Evolutionary conservation across 2,329 filamentous ascomycete species (phyloP), one percentile per base, ranked within the genome.

Genomic region (Hymenoscyphus infarciens): DNA sequence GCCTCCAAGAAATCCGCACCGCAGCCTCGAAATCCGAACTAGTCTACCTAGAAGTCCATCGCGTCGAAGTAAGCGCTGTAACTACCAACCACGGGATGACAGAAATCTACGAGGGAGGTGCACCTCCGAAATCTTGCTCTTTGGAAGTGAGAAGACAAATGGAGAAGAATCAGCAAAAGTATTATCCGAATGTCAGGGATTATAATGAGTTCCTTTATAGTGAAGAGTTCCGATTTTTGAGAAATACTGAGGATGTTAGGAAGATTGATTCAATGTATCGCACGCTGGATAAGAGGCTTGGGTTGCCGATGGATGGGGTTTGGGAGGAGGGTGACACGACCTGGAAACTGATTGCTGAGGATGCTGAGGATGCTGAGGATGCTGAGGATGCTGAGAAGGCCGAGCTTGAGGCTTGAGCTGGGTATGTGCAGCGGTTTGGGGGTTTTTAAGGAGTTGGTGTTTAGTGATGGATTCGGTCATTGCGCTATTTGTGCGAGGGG

Each of bases 231-330:
- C 73, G 77, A 31, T 80, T 76, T 75, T 69, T 80, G 8, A 67
- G 75, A 52, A 78, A 80, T 66, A 73, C 66, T 22, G 66, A 71
- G 6, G 77, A 78, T 61, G 76, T 80, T 19, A 71, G 77, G 49
- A 76, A 78, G 63, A 78, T 79, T 56, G 77, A 79, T 64, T 78
- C 76, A 16, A 77, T 78, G 39, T 80, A 79, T 61, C 75, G 77
- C 13, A 79, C 78, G 59, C 72, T 76, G 10, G 77, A 80, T 61
- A 66, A 65, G 56, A 42, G 65, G 45, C 25, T 64, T 1, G 65
- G 65, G 7, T 33, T 66, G 25, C 55, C 63, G 2, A 75, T 75
- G 11, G 75, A 75, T 4, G 66, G 74, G 57, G 75, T 75, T 6
- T 79, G 77, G 77, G 72, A 77, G 52, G 75, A 77, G 63, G 74